phyloP scores from a whole-genome alignment of 2,329 filamentous ascomycete genomes.

The Verticillium longisporum region DNA sequence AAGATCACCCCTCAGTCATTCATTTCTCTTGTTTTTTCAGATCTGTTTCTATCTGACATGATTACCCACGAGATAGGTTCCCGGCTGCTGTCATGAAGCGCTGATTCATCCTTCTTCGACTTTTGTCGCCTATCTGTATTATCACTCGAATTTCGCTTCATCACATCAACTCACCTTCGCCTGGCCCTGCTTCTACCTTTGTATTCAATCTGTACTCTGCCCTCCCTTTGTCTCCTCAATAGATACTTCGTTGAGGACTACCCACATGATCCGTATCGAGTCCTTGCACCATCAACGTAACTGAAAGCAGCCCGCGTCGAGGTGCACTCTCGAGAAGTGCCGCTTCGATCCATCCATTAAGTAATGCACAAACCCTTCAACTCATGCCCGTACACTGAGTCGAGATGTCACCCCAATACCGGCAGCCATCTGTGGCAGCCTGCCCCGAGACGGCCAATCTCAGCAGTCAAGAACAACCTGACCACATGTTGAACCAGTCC shows the following conservation, averaged over 20 bases:
- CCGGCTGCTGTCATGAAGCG: not conserved
- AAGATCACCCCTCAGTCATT: not conserved
- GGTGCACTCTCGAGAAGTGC: not conserved
- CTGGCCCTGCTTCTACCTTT: not conserved
- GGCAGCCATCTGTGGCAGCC: conserved; percentile 4
- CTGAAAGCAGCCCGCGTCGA: not conserved
- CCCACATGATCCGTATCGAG: not conserved
- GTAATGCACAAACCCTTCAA: not conserved
- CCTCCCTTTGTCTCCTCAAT: not conserved
- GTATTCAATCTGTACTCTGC: not conserved
- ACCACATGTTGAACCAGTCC: not conserved
- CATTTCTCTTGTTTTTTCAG: not conserved
- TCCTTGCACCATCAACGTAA: not conserved
- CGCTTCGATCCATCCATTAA: not conserved
- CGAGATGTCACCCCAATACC: conserved; percentile 5
- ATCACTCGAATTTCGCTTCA: not conserved
- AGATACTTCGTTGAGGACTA: too few species aligned
- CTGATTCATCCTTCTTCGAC: not conserved
- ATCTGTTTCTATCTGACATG: not conserved
- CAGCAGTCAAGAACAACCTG: not conserved
- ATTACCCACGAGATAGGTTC: not conserved
- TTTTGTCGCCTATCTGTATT: not conserved
- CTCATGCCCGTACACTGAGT: not conserved
- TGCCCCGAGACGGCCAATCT: not conserved
- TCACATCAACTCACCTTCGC: not conserved